Evolutionary conservation across 1,284 basidiomycete species (phyloP), one percentile per base, ranked within the genome.

Genomic region (Microstroma glucosiphilum): DNA sequence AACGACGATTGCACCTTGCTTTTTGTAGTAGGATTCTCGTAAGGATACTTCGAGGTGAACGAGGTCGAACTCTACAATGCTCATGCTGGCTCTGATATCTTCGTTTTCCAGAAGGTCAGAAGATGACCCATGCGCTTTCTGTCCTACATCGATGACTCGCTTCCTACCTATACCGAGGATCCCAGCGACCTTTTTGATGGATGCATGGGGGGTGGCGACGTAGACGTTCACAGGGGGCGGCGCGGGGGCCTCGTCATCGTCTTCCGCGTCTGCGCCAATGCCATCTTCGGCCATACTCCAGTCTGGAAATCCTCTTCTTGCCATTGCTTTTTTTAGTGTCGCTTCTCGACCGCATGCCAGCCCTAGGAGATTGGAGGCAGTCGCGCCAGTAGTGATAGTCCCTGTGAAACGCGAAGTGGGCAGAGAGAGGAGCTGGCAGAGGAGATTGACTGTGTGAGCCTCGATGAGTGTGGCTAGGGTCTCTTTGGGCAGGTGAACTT

Each of bases 321-420:
- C 48, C 37, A 30, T 54, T 37, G 19, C 46, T 23, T 80, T 81
- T 58, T 23, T 46, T 56, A 78, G 59, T 30, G 60, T 56, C 25
- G 25, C 59, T 37, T 79, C 69, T n/a, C 77, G 62, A 2, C 66
- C 77, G 48, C 70, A 64, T 30, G 80, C 78, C 2, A 84, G 69
- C 3, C 82, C 83, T 12, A 84, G 78, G 15, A 83, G 69, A 66
- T 84, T 84, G n/a, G 77, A 77, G 0, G 80, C 77, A 0, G 83
- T 84, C 1, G 83, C 83, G 6, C 83, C 83, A 0, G 82, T 83
- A 0, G 83, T 84, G 17, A 84, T 65, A 0, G 82, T 82, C 7
- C 81, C 80, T n/a, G 65, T 63, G 64, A 81, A 84, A 1, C 37
- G 57, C 0, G 71, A 64, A 3, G 72, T 61, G 0, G 76, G 67